Evolutionary conservation across 805 yeast genomes (phyloP), one percentile per base, ranked within the genome.

Genomic region (Priceomyces medius): DNA sequence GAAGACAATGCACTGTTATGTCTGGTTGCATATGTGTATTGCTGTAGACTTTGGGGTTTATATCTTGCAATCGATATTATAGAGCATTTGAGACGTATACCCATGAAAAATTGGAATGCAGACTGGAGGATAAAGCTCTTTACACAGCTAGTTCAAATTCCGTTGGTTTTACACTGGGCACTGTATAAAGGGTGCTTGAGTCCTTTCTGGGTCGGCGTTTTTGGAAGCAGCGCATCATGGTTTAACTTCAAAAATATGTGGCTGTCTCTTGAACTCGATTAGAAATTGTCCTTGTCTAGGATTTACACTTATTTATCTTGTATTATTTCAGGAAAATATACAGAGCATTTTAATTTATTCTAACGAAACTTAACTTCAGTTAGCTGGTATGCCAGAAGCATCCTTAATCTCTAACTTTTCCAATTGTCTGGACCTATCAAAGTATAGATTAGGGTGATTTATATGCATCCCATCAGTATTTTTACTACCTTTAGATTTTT

Each of bases 371-470:
- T 6, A 7, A 21, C 10, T 27, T 31, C 20, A 31, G 10, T 20
- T 39, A 14, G 32, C 19, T 14, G 42, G 16, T 10, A 39, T 33
- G 13, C 32, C 16, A 12, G 42, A 32, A 9, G 37, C 20, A 16
- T 16, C 39, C 24, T 42, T 45, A 4, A 45, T 19, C 32, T 53
- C 58, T 37, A 45, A 45, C 39, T 56, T 55, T 40, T 76, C 82
- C 44, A 80, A 63, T 47, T 80, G 80, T 48, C 83, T 68, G 20
- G 87, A 80, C 52, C 95, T 74, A 48, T 85, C 91, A 58, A 84
- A 91, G 64, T 89, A 93, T 47, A 84, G 74, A 56, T 90, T 89
- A 4, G 99, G 98, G 66, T 89, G 96, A 13, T 77, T 77, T 42
- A 91, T 85, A 48, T 79, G 79, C 35, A 79, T 71, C 45, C 78